Conservation (phyloP, 495 filamentous ascomycete species). For the Xeromyces bisporus region DNA sequence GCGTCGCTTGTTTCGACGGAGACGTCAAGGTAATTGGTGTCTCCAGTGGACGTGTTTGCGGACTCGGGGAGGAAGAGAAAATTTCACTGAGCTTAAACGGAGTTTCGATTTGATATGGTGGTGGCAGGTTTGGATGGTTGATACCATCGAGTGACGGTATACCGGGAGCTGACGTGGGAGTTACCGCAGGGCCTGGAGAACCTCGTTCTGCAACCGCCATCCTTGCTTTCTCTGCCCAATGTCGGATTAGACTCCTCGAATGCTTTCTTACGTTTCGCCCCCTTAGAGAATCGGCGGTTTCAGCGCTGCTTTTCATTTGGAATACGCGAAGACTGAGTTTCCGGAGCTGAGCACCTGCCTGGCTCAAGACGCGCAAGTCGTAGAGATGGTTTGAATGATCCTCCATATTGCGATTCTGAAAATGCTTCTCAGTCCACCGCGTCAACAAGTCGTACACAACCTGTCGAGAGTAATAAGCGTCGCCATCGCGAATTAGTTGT, state of each 20-base stretch:
- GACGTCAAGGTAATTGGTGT: slow-evolving; percentile 38
- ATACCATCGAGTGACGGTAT: slow-evolving; percentile 12
- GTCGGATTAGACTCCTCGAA: slow-evolving; percentile 37
- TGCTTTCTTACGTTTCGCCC: slow-evolving; percentile 39
- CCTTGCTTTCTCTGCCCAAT: slow-evolving; percentile 38
- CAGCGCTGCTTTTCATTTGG: slow-evolving; percentile 25
- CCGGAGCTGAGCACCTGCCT: slow-evolving; percentile 27
- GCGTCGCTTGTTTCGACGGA: slow-evolving; percentile 39
- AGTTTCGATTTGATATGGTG: slow-evolving; percentile 27
- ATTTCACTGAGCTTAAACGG: slow-evolving; percentile 32
- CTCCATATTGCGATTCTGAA: slow-evolving; percentile 25
- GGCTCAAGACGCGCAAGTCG: slow-evolving; percentile 28
- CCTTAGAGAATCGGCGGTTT: slow-evolving; percentile 36
- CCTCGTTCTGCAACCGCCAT: slow-evolving; percentile 20
- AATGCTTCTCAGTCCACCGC: slow-evolving; percentile 27
- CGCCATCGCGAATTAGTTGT: slow-evolving; percentile 25
- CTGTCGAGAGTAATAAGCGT: slow-evolving; percentile 22
- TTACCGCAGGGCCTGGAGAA: slow-evolving; percentile 16
- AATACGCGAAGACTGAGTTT: slow-evolving; percentile 37
- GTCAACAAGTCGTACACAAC: slow-evolving; percentile 30
- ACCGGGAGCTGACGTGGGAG: slow-evolving; percentile 7
- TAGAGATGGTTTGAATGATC: slow-evolving; percentile 32
- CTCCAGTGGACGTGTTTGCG: slow-evolving; percentile 25
- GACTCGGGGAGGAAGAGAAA: slow-evolving; percentile 17
- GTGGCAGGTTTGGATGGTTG: slow-evolving; percentile 15